Base-by-base conservation (phyloP, 257 asterid species). In the Plantago major region DNA sequence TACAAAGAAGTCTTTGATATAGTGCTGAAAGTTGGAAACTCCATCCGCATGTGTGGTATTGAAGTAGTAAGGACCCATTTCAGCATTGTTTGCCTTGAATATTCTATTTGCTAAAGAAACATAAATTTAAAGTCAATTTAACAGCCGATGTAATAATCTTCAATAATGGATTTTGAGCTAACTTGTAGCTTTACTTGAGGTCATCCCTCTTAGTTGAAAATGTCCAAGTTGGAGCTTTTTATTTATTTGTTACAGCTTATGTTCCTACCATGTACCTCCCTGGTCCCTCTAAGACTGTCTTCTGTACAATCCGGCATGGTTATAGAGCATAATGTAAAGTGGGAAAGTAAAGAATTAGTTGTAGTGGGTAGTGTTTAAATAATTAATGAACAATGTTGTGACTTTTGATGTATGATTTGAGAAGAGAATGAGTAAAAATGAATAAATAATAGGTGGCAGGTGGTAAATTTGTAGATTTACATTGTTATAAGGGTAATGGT, bases 21-120 rank as follows among this genome's bases (percentile, higher is more conserved):
- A 51, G 97, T 87, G 64, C 42, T 87, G 47, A 85, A 83, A 83
- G 74, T 89, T 69, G 99, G 99, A 62, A 85, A 87, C 69, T 71
- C 97, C 82, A 82, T 89, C 66, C 96, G 99, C 74, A 68, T 77
- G 63, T 70, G 79, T 67, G 96, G 97, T 65, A 71, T 89, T 68
- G 88, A 87, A 46, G 56, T 81, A 72, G 99, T 87, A 82, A 84
- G 95, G 45, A 59, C 61, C 53, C 2, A 9, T 43, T 15, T 28
- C 52, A 56, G 58, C 64, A 42, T 30, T 12, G 26, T 18, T 62
- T 42, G 59, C 63, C 46, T 19, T 46, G 55, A 16, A 16, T 37
- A 26, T 46, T 43, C 42, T 13, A 18, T 7, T 42, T 7, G 33
- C 43, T 63, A 26, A 19, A 46, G 28, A 40, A 17, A 37, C 11